phyloP scores from a whole-genome alignment of 1,139 yeast genomes.

The Geotrichum fermentans region DNA sequence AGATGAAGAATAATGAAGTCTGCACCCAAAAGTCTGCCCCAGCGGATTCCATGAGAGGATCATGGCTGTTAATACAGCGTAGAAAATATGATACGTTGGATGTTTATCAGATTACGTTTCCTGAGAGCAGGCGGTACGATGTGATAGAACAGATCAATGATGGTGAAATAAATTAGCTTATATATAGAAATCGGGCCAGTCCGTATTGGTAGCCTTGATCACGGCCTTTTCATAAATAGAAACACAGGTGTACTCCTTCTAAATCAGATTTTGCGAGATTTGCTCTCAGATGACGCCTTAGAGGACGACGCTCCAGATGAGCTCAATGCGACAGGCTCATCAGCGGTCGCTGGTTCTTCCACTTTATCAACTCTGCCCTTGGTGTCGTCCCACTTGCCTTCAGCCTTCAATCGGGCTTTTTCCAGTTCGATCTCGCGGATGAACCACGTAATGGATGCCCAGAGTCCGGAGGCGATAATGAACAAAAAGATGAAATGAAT shows the following conservation, averaged over 20 bases:
- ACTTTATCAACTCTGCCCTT: background rate
- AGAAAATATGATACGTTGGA: too few relatives aligned
- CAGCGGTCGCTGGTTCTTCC: background rate
- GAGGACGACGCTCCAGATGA: background rate
- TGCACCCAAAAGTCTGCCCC: too few relatives aligned
- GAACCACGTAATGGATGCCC: constrained; percentile 87
- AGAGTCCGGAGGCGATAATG: constrained; percentile 62
- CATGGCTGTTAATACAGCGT: too few relatives aligned
- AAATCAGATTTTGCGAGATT: constrained; percentile 12
- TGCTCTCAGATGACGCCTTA: background rate
- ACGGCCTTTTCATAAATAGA: too few relatives aligned
- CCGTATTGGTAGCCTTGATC: too few relatives aligned
- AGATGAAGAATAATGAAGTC: too few relatives aligned
- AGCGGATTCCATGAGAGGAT: too few relatives aligned
- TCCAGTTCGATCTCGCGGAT: constrained; percentile 59
- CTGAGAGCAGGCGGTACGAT: background rate
- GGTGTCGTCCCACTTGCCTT: constrained; percentile 3
- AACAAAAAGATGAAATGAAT: constrained; percentile 75
- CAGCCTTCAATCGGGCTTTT: constrained; percentile 33
- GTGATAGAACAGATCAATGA: background rate
- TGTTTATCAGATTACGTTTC: too few relatives aligned
- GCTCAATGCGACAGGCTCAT: background rate
- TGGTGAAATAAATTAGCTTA: too few relatives aligned
- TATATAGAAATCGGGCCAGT: too few relatives aligned
- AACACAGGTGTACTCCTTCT: too few relatives aligned